These are phyloP conservation scores for Exophiala calicioides DNA, from an alignment of 2,329 filamentous ascomycete genomes.

Conservation along the genomic window DNA sequence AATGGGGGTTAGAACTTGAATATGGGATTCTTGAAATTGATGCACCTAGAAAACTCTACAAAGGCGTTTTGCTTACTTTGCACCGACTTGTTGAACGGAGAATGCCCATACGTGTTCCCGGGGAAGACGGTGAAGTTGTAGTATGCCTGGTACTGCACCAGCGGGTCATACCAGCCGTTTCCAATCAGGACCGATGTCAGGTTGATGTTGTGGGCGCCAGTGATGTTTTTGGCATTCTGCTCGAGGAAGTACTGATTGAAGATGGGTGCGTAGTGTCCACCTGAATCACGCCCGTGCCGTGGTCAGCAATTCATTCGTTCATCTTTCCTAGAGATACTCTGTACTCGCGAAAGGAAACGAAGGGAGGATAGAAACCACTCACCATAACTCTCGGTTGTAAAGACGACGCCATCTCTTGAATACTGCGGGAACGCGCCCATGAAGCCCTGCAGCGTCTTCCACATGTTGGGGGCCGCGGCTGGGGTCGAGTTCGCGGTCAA, in stretches of 20 bases:
- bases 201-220: slow-evolving; percentile 30
- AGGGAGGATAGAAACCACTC: neutral
- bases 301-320: too few species aligned
- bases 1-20: too few species aligned
- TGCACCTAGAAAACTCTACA: too few species aligned
- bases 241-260: slow-evolving; percentile 46
- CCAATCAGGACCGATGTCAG: slow-evolving; percentile 40
- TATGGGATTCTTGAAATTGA: too few species aligned
- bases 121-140: slow-evolving; percentile 42
- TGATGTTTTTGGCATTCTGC: slow-evolving; percentile 37
- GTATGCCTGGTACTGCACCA: slow-evolving; percentile 42
- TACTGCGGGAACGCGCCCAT: slow-evolving; percentile 33
- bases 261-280: slow-evolving; percentile 60
- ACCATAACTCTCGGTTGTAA: slow-evolving; percentile 53
- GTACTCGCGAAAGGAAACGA: slow-evolving; percentile 87
- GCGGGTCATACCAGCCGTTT: slow-evolving; percentile 43
- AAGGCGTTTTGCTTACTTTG: slow-evolving; percentile 42
- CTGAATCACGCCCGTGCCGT: too few species aligned
- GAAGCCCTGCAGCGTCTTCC: slow-evolving; percentile 32
- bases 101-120: slow-evolving; percentile 41
- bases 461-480: slow-evolving; percentile 31
- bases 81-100: slow-evolving; percentile 32
- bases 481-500: slow-evolving; percentile 30
- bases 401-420: slow-evolving; percentile 49
- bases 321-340: too few species aligned